These are phyloP conservation scores for Meyerozyma sp. DNA, from an alignment of 1,139 yeast genomes.

Conservation along the genomic window DNA sequence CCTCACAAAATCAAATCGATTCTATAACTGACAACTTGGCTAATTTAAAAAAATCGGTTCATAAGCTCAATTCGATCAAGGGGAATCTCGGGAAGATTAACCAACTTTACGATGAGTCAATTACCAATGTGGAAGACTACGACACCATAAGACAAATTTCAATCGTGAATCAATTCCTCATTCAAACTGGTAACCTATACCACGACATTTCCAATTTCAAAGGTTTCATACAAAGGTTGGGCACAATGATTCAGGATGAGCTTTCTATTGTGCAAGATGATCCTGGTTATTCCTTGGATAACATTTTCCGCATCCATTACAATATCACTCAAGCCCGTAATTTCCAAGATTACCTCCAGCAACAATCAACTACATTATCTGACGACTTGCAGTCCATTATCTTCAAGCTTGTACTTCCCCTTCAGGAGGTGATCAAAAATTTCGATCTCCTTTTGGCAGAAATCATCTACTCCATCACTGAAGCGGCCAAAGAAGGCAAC, in stretches of 20 bases:
- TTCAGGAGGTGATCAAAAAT: conserved; percentile 42
- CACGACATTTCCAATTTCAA: conserved; percentile 58
- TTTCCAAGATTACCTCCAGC: conserved; percentile 67
- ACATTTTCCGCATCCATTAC: conserved; percentile 64
- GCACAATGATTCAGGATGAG: conserved; percentile 49
- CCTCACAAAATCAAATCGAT: conserved; percentile 57
- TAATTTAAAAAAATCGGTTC: conserved; percentile 30
- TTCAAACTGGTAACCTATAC: conserved; percentile 62
- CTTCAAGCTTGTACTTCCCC: conserved; percentile 50
- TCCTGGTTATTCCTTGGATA: conserved; percentile 53
- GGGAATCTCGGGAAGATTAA: conserved; percentile 57
- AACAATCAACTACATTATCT: conserved; percentile 48
- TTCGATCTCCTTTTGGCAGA: conserved; percentile 66
- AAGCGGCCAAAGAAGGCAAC: conserved; percentile 65
- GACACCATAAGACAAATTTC: conserved; percentile 59
- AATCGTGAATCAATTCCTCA: conserved; percentile 64
- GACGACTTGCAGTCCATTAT: conserved; percentile 72
- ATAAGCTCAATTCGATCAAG: conserved; percentile 43
- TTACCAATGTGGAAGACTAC: conserved; percentile 49
- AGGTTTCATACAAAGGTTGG: conserved; percentile 44
- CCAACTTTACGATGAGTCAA: conserved; percentile 48
- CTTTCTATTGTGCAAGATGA: conserved; percentile 43
- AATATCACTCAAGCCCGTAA: conserved; percentile 67
- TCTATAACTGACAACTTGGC: conserved; percentile 39
- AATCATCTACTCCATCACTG: conserved; percentile 60